A percentile compares a stretch with the other conserved stretches of the same genome.
Conservation (phyloP, 257 asterid genomes). For the Solanum etuberosum region DNA sequence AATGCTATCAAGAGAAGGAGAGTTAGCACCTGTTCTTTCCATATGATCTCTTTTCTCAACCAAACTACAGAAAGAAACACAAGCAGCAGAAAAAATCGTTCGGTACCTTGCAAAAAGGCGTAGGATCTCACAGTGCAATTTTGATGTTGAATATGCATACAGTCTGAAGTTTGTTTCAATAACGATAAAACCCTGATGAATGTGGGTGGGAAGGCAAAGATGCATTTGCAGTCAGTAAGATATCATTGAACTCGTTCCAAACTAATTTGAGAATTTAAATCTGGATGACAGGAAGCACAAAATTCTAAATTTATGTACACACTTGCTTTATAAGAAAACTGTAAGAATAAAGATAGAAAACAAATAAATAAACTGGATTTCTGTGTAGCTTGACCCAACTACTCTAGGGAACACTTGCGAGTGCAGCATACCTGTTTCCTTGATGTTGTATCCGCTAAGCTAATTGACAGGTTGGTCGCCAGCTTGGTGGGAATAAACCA, state of each 20-base stretch:
- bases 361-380: background rate
- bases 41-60: background rate
- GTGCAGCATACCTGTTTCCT: constrained; percentile 62
- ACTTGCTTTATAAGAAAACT: background rate
- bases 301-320: background rate
- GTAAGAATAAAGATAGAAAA: background rate
- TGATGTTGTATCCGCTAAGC: constrained; percentile 82
- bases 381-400: background rate
- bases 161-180: constrained; percentile 92
- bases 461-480: constrained; percentile 90
- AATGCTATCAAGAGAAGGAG: background rate
- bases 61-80: background rate
- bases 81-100: background rate
- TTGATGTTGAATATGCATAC: constrained; percentile 90
- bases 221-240: background rate
- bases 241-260: background rate
- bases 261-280: background rate
- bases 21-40: background rate
- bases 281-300: background rate
- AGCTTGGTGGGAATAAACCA: constrained; percentile 97
- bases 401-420: background rate
- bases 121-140: constrained; percentile 81
- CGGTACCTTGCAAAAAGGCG: constrained; percentile 85
- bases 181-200: constrained; percentile 78
- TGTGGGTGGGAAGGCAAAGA: background rate